Evolutionary conservation across 2,329 filamentous ascomycete genomes (phyloP), one percentile per base, ranked within the genome.

Genomic region (Thyridium curvatum): DNA sequence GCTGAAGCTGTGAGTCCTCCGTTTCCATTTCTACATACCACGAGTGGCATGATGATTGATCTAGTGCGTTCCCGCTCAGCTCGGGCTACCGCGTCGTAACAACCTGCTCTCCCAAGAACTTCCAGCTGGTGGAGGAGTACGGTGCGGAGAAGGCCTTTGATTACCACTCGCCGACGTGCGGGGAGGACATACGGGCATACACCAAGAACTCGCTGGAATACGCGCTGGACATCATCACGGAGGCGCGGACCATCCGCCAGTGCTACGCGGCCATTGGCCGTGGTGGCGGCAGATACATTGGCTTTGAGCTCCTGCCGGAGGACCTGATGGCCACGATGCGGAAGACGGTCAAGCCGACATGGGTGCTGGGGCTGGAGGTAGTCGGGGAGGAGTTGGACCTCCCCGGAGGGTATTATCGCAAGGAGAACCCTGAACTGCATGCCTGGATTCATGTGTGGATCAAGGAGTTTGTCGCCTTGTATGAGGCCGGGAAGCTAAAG

Each of bases 91-190:
- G 34, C n/a, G 30, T 36, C 30, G 35, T 50, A n/a, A 41, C 48
- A 8, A 49, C 46, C 12, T 51, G 48, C 34, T 51, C 47, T 4
- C 52, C 52, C 1, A 37, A 41, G 5, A 55, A 55, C 45, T 62
- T 59, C 36, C 53, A 55, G 5, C 52, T 70, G 1, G 62, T 62
- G 13, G 49, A 55, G 36, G 41, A 37, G 1, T 62, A 51, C 32
- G 69, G 69, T 10, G 68, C 68, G 1, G 61, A 59, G 6, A 46
- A 49, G 9, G 57, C 48, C 3, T 71, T 69, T 42, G 64, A 72
- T 51, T 70, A 59, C 18, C 38, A 28, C 34, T 45, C 43, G 10
- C 34, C 44, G 12, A 45, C 41, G 8, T 46, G 38, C 30, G 41
- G n/a, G 12, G 45, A 42, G 2, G 53, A 61, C 9, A 65, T 71